phyloP scores from a whole-genome alignment of 345 rosid genomes.

The Pugionium dolabratum region DNA sequence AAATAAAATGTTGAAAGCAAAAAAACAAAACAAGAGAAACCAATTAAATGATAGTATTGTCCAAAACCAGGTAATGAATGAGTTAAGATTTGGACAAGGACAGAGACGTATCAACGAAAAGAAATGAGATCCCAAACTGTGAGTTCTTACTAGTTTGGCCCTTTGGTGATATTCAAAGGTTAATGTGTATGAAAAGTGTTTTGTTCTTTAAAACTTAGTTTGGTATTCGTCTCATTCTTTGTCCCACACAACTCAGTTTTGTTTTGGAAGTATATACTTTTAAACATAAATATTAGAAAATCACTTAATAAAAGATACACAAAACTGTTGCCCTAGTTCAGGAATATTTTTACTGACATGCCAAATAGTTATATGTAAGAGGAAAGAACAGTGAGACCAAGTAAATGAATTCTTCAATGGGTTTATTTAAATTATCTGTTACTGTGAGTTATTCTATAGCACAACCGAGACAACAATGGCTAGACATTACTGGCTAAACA shows the following conservation, averaged over 20 bases:
- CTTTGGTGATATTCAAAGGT: slow-evolving; percentile 35
- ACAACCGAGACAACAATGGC: too few species aligned
- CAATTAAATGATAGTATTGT: slow-evolving; percentile 20
- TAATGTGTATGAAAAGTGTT: slow-evolving; percentile 22
- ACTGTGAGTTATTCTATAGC: too few species aligned
- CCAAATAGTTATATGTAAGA: not conserved
- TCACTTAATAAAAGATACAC: not conserved
- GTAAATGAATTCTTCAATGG: too few species aligned
- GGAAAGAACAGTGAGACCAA: too few species aligned
- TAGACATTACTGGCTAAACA: too few species aligned
- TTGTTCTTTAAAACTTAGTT: slow-evolving; percentile 21
- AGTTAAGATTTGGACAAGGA: slow-evolving; percentile 30
- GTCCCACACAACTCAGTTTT: slow-evolving; percentile 31
- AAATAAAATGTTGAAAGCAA: slow-evolving; percentile 5
- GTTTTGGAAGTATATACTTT: slow-evolving; percentile 27
- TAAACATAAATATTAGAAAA: not conserved
- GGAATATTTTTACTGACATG: slow-evolving; percentile 21
- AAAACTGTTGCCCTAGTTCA: slow-evolving; percentile 14
- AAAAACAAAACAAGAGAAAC: slow-evolving; percentile 19
- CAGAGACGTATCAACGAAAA: slow-evolving; percentile 28
- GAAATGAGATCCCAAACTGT: slow-evolving; percentile 29
- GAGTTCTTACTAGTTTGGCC: slow-evolving; percentile 37
- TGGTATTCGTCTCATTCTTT: slow-evolving; percentile 32
- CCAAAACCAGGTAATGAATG: slow-evolving; percentile 35
- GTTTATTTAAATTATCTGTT: too few species aligned